Evolutionary conservation across 805 yeast species (phyloP).

Genomic region (Isabelozyma gotoi): DNA sequence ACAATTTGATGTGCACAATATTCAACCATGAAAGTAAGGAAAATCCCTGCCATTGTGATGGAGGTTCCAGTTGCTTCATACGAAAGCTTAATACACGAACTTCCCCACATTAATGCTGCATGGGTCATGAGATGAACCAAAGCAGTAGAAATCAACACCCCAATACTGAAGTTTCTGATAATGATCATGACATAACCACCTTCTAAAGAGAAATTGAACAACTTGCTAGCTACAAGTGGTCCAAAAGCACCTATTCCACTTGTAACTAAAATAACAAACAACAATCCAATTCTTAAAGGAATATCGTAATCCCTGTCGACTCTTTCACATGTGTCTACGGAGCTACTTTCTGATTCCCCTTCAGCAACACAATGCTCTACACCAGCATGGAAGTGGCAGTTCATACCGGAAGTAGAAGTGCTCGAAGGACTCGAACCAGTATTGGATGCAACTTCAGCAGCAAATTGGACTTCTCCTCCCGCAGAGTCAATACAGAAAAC

Average conservation of each 20-base stretch:
- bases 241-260: slow-evolving; percentile 32
- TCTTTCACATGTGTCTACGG: slow-evolving; percentile 16
- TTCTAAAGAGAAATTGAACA: slow-evolving; percentile 13
- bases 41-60: slow-evolving; percentile 29
- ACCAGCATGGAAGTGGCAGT: slow-evolving; percentile 34
- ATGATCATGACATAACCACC: slow-evolving; percentile 6
- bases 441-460: slow-evolving; percentile 4
- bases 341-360: slow-evolving; percentile 6
- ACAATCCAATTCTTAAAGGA: slow-evolving; percentile 25
- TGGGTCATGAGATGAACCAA: slow-evolving; percentile 31
- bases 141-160: slow-evolving; percentile 31
- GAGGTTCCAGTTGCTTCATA: slow-evolving; percentile 26
- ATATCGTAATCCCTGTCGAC: slow-evolving; percentile 27
- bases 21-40: slow-evolving; percentile 23
- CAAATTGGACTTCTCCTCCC: slow-evolving; percentile 16
- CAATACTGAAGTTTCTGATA: slow-evolving; percentile 28
- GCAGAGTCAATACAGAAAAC: slow-evolving; percentile 15
- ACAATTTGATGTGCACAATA: slow-evolving; percentile 14
- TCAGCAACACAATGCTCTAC: slow-evolving; percentile 26
- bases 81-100: slow-evolving; percentile 19
- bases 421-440: background rate
- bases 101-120: slow-evolving; percentile 25
- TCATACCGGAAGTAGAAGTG: background rate
- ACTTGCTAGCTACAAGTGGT: slow-evolving; percentile 25
- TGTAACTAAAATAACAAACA: slow-evolving; percentile 34